Evolutionary conservation across 1,284 basidiomycete genomes (phyloP), one percentile per base, ranked within the genome.

Genomic region (Kalmanozyma brasiliensis): DNA sequence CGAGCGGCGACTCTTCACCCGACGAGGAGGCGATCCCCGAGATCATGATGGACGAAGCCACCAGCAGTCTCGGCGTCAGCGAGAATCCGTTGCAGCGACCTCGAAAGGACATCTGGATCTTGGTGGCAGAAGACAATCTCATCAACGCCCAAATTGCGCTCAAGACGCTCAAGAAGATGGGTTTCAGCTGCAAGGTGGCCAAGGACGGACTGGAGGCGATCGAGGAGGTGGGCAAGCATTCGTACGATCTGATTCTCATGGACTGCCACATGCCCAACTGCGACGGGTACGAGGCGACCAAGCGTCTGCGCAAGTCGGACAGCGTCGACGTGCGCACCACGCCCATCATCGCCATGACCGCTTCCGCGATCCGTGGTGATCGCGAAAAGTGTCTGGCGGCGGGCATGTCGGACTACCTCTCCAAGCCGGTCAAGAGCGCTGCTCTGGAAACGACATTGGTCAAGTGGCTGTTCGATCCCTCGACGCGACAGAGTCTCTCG

Each of bases 121-220:
- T 80, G 24, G 66, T 80, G 5, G 79, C 79, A 3, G 79, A 80
- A 48, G 79, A 80, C 55, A 80, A 80, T 29, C 51, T 74, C 13
- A 74, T 80, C 59, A 79, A 79, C 33, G 74, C 74, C 6, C 76
- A 78, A 58, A 79, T 80, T 38, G 77, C 78, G 3, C 51, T 73
- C 44, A 79, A 73, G 63, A 74, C 71, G 45, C 61, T 79, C 41
- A 67, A 72, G 33, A 77, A 73, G 68, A 79, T 80, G 76, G 75
- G 78, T 20, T 81, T 80, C 67, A 79, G 65, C 52, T 78, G 78
- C 48, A 60, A 71, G 30, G 65, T 67, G 16, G 80, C 74, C 43
- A 67, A 73, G 37, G 78, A 82, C 43, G 80, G 80, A 19, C 55
- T 75, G 30, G 68, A 66, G 46, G 71, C 74, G 16, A 52, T 77